phyloP scores from a whole-genome alignment of 2,329 filamentous ascomycete species.

The Talaromyces marneffei region DNA sequence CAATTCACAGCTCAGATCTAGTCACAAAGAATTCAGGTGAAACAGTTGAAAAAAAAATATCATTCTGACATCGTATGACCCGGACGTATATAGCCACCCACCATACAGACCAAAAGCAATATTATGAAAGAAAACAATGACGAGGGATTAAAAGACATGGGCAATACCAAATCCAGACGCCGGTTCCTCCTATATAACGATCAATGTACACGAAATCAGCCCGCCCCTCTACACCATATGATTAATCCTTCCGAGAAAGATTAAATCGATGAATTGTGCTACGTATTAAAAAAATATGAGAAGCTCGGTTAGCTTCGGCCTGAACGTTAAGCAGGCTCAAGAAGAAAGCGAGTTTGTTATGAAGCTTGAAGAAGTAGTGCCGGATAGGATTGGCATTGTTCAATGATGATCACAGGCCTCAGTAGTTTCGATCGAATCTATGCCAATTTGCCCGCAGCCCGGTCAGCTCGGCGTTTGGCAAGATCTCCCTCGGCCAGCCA shows the following conservation, averaged over 20 bases:
- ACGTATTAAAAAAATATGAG: constrained; percentile 14
- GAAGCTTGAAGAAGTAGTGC: neutral
- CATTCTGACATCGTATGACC: neutral
- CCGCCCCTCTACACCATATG: neutral
- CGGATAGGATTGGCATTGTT: neutral
- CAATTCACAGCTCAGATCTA: neutral
- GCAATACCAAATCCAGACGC: constrained; percentile 3
- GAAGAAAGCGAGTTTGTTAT: neutral
- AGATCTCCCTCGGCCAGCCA: constrained; percentile 92
- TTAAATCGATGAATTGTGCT: constrained; percentile 7
- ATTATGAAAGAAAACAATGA: constrained; percentile 14
- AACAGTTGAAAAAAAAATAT: neutral
- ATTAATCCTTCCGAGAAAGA: neutral
- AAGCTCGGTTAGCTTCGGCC: constrained; percentile 2
- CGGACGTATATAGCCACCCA: neutral
- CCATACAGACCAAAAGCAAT: neutral
- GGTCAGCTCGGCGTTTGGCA: constrained; percentile 51
- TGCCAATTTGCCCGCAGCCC: constrained; percentile 29
- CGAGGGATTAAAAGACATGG: constrained; percentile 15
- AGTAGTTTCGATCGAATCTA: neutral
- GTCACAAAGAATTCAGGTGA: neutral
- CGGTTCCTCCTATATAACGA: constrained; percentile 10
- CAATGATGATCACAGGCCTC: neutral
- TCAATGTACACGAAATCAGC: constrained; percentile 8
- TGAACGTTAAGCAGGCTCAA: neutral